Evolutionary conservation across 2,329 filamentous ascomycete genomes (phyloP).

Genomic region (Graphiopsis chlorocephala): DNA sequence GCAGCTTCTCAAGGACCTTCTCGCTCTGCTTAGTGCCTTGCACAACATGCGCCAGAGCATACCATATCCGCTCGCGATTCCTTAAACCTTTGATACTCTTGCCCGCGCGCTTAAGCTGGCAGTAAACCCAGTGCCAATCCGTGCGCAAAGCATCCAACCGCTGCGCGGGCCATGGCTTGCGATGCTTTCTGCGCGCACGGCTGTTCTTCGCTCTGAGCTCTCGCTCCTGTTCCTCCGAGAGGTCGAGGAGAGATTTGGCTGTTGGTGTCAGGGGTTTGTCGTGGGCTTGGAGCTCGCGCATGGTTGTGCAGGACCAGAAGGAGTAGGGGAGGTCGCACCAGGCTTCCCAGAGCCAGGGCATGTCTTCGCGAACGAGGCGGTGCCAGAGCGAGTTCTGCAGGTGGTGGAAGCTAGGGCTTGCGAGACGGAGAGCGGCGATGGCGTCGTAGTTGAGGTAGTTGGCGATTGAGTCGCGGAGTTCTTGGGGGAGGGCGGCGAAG

Average conservation of each 20-base stretch:
- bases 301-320: not conserved
- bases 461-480: slow-evolving; percentile 6
- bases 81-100: not conserved
- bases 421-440: slow-evolving; percentile 17
- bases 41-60: not conserved
- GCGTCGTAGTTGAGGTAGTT: slow-evolving; percentile 9
- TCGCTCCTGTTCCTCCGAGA: not conserved
- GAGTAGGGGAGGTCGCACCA: not conserved
- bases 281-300: not conserved
- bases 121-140: not conserved
- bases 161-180: not conserved
- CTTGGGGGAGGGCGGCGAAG: not conserved
- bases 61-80: not conserved
- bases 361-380: slow-evolving; percentile 15
- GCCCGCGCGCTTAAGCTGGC: not conserved
- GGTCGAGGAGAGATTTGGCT: not conserved
- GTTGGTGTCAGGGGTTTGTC: not conserved
- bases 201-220: not conserved
- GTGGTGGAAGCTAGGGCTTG: slow-evolving; percentile 19
- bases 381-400: slow-evolving; percentile 18
- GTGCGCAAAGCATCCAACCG: not conserved
- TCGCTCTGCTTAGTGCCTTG: not conserved
- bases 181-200: not conserved
- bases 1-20: not conserved
- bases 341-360: slow-evolving; percentile 24